Evolutionary conservation across 2,329 filamentous ascomycete genomes (phyloP).

Genomic region (Fusarium armeniacum): DNA sequence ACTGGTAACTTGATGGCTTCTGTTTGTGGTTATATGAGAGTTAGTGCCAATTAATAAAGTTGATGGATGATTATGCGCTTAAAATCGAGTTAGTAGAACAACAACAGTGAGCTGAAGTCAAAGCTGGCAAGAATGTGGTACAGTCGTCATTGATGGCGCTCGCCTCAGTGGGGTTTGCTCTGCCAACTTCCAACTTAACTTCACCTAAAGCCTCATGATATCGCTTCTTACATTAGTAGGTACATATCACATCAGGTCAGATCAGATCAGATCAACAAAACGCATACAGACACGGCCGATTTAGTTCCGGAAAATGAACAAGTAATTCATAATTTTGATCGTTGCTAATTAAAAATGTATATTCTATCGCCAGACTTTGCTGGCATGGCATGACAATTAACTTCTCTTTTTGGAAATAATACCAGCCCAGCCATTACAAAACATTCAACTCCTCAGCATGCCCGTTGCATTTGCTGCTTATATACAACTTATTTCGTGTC

Average conservation of each 20-base stretch:
- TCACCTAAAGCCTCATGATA: constrained; percentile 12
- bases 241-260: not conserved
- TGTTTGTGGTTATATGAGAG: not conserved
- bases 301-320: not conserved
- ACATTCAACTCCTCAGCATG: constrained; percentile 48
- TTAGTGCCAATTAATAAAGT: not conserved
- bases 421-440: constrained; percentile 48
- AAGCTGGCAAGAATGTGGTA: constrained; percentile 14
- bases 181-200: constrained; percentile 37
- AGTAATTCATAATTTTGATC: constrained; percentile 37
- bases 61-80: not conserved
- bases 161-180: constrained; percentile 31
- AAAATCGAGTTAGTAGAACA: not conserved
- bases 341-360: constrained; percentile 48
- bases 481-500: constrained; percentile 47
- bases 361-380: constrained; percentile 45
- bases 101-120: not conserved
- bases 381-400: constrained; percentile 42
- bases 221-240: not conserved
- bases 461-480: constrained; percentile 47
- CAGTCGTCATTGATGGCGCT: constrained; percentile 38
- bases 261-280: constrained; percentile 12
- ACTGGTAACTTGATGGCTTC: not conserved
- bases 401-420: constrained; percentile 40
- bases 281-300: not conserved